Evolutionary conservation across 208 protist genomes (phyloP).

Genomic region (Trypanosoma lewisi): DNA sequence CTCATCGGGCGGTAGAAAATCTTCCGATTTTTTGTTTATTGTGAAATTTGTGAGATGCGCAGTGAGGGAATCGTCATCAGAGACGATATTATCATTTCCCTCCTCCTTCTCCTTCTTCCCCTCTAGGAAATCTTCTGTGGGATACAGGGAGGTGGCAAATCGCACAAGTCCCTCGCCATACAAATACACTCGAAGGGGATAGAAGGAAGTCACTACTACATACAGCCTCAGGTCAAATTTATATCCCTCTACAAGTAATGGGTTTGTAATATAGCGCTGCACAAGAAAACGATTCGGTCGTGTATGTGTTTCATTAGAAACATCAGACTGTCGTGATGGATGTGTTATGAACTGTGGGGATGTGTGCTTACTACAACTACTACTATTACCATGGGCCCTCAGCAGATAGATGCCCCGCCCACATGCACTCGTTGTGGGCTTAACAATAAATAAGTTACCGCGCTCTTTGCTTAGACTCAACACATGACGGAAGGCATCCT

Average conservation of each 20-base stretch:
- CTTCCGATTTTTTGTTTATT: slow-evolving; percentile 70
- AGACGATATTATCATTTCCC: no score
- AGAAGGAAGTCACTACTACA: slow-evolving; percentile 84
- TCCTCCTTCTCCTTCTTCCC: slow-evolving; percentile 15
- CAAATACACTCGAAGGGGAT: slow-evolving; percentile 79
- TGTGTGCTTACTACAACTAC: no score
- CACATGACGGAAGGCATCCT: slow-evolving; percentile 21
- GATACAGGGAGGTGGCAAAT: slow-evolving; percentile 77
- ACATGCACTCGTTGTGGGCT: slow-evolving; percentile 63
- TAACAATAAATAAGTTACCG: slow-evolving; percentile 75
- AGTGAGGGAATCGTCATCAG: slow-evolving; percentile 29
- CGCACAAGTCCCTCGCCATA: slow-evolving; percentile 89
- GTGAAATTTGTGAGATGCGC: slow-evolving; percentile 91
- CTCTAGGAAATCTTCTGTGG: slow-evolving; percentile 10
- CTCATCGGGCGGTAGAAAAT: slow-evolving; percentile 32
- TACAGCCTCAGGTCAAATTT: slow-evolving; percentile 94
- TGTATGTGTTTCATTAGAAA: neutral
- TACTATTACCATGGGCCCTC: slow-evolving; percentile 10
- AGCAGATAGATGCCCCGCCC: slow-evolving; percentile 68
- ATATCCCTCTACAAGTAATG: slow-evolving; percentile 79
- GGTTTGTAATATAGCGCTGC: slow-evolving; percentile 75
- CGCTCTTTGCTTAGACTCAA: slow-evolving; percentile 24
- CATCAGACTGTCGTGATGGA: neutral
- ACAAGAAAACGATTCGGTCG: slow-evolving; percentile 40
- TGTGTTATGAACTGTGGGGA: neutral